These are phyloP conservation scores for Saccharomycopsis sp. DNA, from an alignment of 805 yeast species.

Conservation along the genomic window DNA sequence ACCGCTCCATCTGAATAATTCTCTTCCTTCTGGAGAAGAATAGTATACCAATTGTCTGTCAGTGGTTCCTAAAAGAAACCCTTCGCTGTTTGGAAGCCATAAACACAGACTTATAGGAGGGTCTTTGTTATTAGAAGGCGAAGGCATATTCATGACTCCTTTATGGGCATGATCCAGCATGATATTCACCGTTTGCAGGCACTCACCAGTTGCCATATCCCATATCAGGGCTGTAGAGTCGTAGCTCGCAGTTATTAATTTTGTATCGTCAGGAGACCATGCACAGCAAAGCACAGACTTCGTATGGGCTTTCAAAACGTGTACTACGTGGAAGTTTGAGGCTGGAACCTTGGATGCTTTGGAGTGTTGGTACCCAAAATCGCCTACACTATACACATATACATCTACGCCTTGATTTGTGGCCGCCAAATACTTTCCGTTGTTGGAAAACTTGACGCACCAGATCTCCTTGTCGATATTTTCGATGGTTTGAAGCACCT, in stretches of 20 bases:
- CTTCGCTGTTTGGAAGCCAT: constrained; percentile 53
- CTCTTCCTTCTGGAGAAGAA: constrained; percentile 26
- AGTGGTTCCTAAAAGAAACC: constrained; percentile 69
- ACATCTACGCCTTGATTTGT: constrained; percentile 60
- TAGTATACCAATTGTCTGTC: constrained; percentile 56
- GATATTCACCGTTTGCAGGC: constrained; percentile 3
- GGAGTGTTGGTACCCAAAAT: constrained; percentile 27
- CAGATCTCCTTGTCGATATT: constrained; percentile 61
- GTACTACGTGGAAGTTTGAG: constrained; percentile 32
- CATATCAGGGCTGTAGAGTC: constrained; percentile 68
- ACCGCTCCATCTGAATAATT: constrained; percentile 28
- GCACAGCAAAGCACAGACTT: constrained; percentile 58
- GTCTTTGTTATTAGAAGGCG: background rate
- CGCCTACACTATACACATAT: constrained; percentile 59
- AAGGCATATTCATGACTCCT: background rate
- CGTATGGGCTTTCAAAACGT: constrained; percentile 37
- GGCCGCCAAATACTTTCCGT: constrained; percentile 70
- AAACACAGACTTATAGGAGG: constrained; percentile 53
- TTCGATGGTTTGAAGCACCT: constrained; percentile 37
- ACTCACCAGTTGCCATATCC: constrained; percentile 42
- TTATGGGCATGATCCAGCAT: background rate
- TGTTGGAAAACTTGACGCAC: constrained; percentile 72
- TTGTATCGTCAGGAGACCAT: constrained; percentile 70
- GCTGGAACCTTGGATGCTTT: constrained; percentile 6
- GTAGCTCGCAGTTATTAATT: constrained; percentile 63